Base-by-base conservation (phyloP, 805 yeast genomes). In the Yamadazyma olivae region DNA sequence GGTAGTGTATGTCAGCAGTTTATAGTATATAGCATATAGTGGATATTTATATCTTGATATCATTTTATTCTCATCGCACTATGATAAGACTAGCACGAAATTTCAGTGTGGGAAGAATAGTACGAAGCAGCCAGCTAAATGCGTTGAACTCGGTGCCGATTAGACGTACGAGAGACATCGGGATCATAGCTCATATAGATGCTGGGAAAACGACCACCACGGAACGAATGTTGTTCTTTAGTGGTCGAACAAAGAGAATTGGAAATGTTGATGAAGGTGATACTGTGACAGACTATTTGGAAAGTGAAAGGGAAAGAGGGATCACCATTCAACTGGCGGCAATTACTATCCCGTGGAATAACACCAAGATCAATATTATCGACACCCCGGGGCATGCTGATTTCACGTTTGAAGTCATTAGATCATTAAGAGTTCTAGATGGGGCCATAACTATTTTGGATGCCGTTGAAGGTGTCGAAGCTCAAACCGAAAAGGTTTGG, bases 311-410 rank as follows among this genome's bases (percentile, higher is more conserved):
- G 28, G 82, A 82, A 39, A 70, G 99, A 44, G 99, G 99, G 2
- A 93, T 93, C 45, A 91, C 99, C 0, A 93, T 93, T 50, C 96
- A 90, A 55, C 83, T 91, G 56, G 99, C 99, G 0, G 97, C 98
- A 0, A 89, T 91, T 24, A 78, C 96, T 0, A 74, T 93, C 33
- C 83, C 87, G 19, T 93, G 98, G 98, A 77, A 77, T 41, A 65
- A 68, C 32, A 75, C 78, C 51, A 79, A 77, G 46, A 79, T 93
- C 50, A 93, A 93, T 57, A 69, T 93, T 38, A 89, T 93, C 17
- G 99, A 93, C 57, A 93, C 99, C 0, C 99, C 99, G 0, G 99
- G 99, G 0, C 99, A 93, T 60, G 97, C 96, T 0, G 99, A 93
- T 61, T 93, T 93, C 57, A 85, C 95, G 0, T 93, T 90, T 57